Evolutionary conservation across 352 stramenopile species (phyloP).

Genomic region (Globisporangium radiosum): DNA sequence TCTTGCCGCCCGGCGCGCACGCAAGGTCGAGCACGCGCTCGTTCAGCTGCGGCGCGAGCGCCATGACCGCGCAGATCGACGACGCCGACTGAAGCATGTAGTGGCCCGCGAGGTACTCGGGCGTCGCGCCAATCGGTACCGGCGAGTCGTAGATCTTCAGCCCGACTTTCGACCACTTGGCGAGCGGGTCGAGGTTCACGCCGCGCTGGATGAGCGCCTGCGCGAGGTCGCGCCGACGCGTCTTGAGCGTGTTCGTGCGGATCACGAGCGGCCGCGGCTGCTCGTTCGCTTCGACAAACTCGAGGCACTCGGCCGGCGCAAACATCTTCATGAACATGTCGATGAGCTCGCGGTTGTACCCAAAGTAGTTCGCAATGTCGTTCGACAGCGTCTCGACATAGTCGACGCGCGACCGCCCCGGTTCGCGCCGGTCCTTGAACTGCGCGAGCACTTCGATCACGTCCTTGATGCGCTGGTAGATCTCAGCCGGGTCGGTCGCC

Average conservation of each 20-base stretch:
- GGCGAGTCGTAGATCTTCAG: slow-evolving; percentile 98
- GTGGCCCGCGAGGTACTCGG: slow-evolving; percentile 99
- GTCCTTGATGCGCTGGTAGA: slow-evolving; percentile 93
- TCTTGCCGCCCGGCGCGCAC: slow-evolving; percentile 98
- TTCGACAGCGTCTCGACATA: slow-evolving; percentile 91
- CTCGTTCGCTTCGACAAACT: slow-evolving; percentile 99
- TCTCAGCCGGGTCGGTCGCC: slow-evolving; percentile 68
- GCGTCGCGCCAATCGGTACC: slow-evolving; percentile 98
- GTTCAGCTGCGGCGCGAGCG: slow-evolving; percentile 93
- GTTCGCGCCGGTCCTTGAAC: slow-evolving; percentile 93
- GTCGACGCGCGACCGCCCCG: slow-evolving; percentile 89
- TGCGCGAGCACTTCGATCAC: slow-evolving; percentile 91
- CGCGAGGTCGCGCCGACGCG: slow-evolving; percentile 96
- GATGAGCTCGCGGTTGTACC: slow-evolving; percentile 97
- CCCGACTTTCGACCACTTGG: slow-evolving; percentile 98
- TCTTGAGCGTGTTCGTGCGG: slow-evolving; percentile 99
- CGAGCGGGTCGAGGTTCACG: slow-evolving; percentile 97
- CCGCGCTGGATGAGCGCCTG: slow-evolving; percentile 98
- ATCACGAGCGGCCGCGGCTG: slow-evolving; percentile 97
- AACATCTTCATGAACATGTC: slow-evolving; percentile 98
- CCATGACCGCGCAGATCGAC: slow-evolving; percentile 98
- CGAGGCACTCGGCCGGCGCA: slow-evolving; percentile 94
- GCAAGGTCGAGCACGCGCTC: slow-evolving; percentile 98
- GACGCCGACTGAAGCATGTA: slow-evolving; percentile 99
- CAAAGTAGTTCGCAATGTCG: slow-evolving; percentile 97